A percentile compares a stretch with the other conserved stretches of the same genome.
These are phyloP conservation scores for Suillus americanus DNA, from an alignment of 768 basidiomycete genomes.

Conservation along the genomic window DNA sequence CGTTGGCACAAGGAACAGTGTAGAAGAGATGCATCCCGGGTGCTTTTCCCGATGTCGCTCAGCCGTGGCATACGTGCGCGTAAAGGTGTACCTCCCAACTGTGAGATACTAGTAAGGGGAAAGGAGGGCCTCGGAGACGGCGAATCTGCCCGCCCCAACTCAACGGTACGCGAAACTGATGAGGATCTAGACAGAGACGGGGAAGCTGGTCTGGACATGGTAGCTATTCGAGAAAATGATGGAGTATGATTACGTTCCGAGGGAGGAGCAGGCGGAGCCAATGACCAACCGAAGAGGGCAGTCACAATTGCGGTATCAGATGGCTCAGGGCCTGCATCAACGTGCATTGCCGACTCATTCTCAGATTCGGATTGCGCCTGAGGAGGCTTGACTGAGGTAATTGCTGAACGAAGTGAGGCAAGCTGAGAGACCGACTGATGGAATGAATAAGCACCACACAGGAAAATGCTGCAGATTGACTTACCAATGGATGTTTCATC, in stretches of 20 bases:
- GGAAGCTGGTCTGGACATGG: slow-evolving; percentile 24
- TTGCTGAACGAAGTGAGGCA: slow-evolving; percentile 46
- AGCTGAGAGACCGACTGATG: slow-evolving; percentile 59
- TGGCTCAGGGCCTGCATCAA: slow-evolving; percentile 20
- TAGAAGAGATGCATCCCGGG: slow-evolving; percentile 51
- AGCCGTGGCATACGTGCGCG: slow-evolving; percentile 10
- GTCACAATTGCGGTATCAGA: slow-evolving; percentile 41
- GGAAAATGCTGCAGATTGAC: slow-evolving; percentile 19
- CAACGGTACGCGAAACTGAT: slow-evolving; percentile 27
- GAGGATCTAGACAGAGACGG: slow-evolving; percentile 33
- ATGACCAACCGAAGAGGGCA: slow-evolving; percentile 51
- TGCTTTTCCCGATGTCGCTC: slow-evolving; percentile 11
- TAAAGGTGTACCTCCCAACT: slow-evolving; percentile 15
- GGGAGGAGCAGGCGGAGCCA: slow-evolving; percentile 28
- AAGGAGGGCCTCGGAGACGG: slow-evolving; percentile 17
- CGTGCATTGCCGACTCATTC: slow-evolving; percentile 19
- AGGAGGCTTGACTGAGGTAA: slow-evolving; percentile 27
- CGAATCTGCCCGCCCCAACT: slow-evolving; percentile 14
- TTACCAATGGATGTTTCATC: slow-evolving; percentile 74
- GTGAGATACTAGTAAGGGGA: slow-evolving; percentile 21
- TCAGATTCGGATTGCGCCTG: slow-evolving; percentile 25
- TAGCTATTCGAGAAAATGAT: slow-evolving; percentile 28
- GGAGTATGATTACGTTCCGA: slow-evolving; percentile 13
- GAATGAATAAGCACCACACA: slow-evolving; percentile 11
- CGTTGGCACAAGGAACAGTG: slow-evolving; percentile 73